Percentiles rank a stretch among this genome's conserved stretches.
These are phyloP conservation scores for Elasticomyces elasticus DNA, from an alignment of 495 filamentous ascomycete genomes.

Conservation along the genomic window DNA sequence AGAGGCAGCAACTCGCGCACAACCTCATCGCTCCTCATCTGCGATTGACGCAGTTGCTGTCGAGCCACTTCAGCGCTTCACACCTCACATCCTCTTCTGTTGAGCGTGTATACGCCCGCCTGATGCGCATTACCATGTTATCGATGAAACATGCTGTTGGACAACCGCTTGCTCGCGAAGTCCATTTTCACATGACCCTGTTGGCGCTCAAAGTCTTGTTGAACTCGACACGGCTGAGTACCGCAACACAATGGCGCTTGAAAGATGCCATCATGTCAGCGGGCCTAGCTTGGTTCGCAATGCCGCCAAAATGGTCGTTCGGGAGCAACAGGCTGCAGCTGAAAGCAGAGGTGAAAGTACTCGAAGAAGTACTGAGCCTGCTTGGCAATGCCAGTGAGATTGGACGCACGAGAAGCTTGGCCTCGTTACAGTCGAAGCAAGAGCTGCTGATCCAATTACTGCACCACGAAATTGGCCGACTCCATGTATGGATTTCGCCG, in stretches of 20 bases:
- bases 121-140: conserved; percentile 65
- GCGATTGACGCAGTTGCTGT: conserved; percentile 75
- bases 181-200: conserved; percentile 76
- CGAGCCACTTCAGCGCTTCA: conserved; percentile 87
- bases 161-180: conserved; percentile 82
- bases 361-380: conserved; percentile 61
- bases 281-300: conserved; percentile 76
- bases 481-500: conserved; percentile 85
- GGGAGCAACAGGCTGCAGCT: conserved; percentile 87
- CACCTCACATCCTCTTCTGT: conserved; percentile 69
- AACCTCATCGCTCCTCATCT: conserved; percentile 77
- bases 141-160: conserved; percentile 56
- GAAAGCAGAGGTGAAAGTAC: conserved; percentile 77
- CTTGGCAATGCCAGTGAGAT: conserved; percentile 45
- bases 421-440: conserved; percentile 66
- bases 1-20: conserved; percentile 65
- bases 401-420: conserved; percentile 28
- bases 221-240: conserved; percentile 52
- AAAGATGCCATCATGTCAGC: conserved; percentile 84
- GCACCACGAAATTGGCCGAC: conserved; percentile 72
- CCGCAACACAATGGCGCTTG: conserved; percentile 56
- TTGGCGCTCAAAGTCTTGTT: conserved; percentile 69
- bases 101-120: conserved; percentile 66
- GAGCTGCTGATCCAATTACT: conserved; percentile 66
- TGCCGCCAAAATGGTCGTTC: conserved; percentile 82